These are phyloP conservation scores for Blastobotrys serpentis DNA, from an alignment of 1,139 yeast species.

Conservation along the genomic window DNA sequence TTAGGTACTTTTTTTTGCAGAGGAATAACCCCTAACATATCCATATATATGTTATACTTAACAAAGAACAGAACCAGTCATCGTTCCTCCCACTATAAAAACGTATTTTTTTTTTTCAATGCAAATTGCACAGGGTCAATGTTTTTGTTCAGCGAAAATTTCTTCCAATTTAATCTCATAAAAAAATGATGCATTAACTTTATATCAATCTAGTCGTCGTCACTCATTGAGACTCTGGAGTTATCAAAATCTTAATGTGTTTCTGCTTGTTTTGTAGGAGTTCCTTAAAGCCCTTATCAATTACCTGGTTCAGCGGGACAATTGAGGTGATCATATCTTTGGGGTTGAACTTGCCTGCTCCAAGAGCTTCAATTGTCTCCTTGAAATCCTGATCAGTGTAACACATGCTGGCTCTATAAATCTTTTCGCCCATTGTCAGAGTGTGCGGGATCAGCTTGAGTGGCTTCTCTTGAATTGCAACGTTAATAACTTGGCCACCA, in stretches of 20 bases:
- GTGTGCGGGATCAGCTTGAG: conserved; percentile 6
- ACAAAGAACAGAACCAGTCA: too few relatives aligned
- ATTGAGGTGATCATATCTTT: conserved; percentile 4
- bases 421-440: conserved; percentile 7
- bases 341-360: background rate
- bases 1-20: too few relatives aligned
- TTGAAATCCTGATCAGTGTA: conserved; percentile 5
- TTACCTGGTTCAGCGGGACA: background rate
- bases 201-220: background rate
- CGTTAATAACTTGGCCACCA: conserved; percentile 7
- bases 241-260: conserved; percentile 1
- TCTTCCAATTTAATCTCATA: background rate
- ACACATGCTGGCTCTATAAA: conserved; percentile 8
- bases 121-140: too few relatives aligned
- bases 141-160: background rate
- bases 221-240: background rate
- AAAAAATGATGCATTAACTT: background rate
- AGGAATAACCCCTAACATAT: too few relatives aligned
- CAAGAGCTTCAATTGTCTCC: conserved; percentile 6
- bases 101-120: too few relatives aligned
- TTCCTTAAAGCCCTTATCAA: conserved; percentile 3
- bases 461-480: conserved; percentile 7
- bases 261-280: background rate
- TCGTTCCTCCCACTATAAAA: too few relatives aligned
- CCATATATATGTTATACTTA: too few relatives aligned